Evolutionary conservation across 768 basidiomycete species (phyloP), one percentile per base, ranked within the genome.

Genomic region (Gelatoporia subvermispora): DNA sequence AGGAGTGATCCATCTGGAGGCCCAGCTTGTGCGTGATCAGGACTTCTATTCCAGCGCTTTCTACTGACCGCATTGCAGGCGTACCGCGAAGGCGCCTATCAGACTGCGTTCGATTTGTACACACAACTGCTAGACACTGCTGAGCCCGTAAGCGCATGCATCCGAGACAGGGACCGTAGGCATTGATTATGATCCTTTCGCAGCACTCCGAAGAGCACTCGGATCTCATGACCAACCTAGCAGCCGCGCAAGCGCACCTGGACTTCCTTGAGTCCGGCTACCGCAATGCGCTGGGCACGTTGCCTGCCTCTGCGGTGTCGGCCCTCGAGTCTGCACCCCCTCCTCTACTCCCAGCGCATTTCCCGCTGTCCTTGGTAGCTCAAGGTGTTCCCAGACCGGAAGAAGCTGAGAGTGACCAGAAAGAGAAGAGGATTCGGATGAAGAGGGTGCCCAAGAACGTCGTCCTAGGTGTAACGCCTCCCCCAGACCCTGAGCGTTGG

Each of bases 401-500:
- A 34, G 42, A 43, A 49, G 42, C 46, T 43, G 18, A 18, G 7
- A 7, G 16, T 22, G 4, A 45, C 34, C 28, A 13, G 5, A 36
- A 21, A 17, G 45, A 41, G 49, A 73, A 67, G 68, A 78, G 78
- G 63, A 74, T 78, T 55, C 76, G 84, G 50, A 77, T 66, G 66
- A 77, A 78, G 53, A 82, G 88, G 60, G 74, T 91, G 16, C 88
- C 89, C 13, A 73, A 77, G 47, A 84, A 85, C n/a, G 84, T 91
- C 18, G 65, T 82, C 21, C 85, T 82, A 16, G 88, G 89, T 17
- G 81, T 88, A 11, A 89, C 88, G 3, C 88, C 88, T 23, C 75
- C 81, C 16, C 89, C 90, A 25, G 89, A 92, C 68, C 88, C 89
- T 21, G 89, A 92, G 64, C 72, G 89, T 53, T 92, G 89, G 89